A percentile compares a stretch with the other conserved stretches of the same genome.
Conservation (phyloP, 202 grass and related monocot genomes). For the Saccharum hybrid region DNA sequence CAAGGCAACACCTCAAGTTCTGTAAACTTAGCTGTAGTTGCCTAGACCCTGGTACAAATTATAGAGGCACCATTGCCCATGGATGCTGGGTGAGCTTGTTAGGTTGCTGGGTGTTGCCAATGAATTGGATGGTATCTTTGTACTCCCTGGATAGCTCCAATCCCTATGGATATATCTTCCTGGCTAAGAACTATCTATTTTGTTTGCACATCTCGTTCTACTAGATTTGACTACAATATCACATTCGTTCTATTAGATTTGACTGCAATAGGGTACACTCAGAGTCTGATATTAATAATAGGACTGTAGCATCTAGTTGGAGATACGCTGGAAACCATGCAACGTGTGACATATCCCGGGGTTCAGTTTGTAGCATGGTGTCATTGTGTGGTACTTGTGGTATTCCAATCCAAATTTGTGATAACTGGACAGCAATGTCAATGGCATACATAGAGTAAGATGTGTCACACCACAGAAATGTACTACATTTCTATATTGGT, state of each 20-base stretch:
- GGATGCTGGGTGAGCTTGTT: background rate
- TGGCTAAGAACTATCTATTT: background rate
- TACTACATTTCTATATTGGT: background rate
- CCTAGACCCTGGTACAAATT: background rate
- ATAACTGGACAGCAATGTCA: background rate
- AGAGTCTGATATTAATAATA: background rate
- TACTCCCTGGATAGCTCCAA: background rate
- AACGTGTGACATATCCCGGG: background rate
- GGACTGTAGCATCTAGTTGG: background rate
- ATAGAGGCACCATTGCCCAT: background rate
- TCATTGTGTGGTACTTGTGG: background rate
- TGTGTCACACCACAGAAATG: background rate
- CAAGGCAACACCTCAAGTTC: background rate
- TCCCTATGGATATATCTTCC: background rate
- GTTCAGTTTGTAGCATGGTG: background rate
- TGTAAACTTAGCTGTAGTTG: background rate
- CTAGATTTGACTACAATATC: background rate
- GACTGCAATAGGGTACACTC: background rate
- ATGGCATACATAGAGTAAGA: background rate
- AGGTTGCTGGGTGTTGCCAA: background rate
- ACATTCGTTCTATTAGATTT: background rate
- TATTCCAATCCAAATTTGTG: conserved; percentile 11
- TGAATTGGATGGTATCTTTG: background rate
- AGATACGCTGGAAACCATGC: background rate
- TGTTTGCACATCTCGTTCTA: background rate